Conservation (phyloP, 2,329 filamentous ascomycete species). For the Aspergillus sp. region DNA sequence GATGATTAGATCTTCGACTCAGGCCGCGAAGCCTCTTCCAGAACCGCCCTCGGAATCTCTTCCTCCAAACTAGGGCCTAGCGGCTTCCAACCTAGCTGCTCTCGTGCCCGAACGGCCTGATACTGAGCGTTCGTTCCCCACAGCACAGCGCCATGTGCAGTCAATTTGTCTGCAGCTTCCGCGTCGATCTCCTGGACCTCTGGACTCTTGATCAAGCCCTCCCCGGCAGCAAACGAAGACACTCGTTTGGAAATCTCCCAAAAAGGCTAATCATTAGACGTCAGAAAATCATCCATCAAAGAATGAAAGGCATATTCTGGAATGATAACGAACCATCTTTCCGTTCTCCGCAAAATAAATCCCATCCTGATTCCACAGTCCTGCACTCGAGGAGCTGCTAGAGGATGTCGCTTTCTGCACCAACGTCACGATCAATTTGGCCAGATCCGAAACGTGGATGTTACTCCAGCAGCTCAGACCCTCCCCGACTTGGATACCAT, state of each 20-base stretch:
- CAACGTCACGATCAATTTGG: constrained; percentile 52
- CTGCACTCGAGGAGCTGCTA: constrained; percentile 7
- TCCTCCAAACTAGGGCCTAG: constrained; percentile 7
- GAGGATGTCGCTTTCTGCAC: constrained; percentile 45
- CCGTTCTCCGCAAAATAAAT: constrained; percentile 34
- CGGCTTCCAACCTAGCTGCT: constrained; percentile 17
- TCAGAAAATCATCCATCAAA: not conserved
- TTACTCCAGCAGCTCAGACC: constrained; percentile 60
- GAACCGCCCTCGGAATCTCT: constrained; percentile 12
- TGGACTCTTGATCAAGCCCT: constrained; percentile 14
- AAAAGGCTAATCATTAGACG: constrained; percentile 11
- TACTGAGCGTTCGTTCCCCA: constrained; percentile 23
- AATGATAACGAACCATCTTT: constrained; percentile 12
- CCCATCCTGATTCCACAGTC: constrained; percentile 39
- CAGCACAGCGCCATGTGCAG: constrained; percentile 17
- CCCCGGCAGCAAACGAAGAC: constrained; percentile 8
- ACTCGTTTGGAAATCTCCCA: constrained; percentile 13
- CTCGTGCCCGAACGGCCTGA: constrained; percentile 12
- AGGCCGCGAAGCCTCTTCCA: constrained; percentile 7
- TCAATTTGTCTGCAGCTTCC: constrained; percentile 16
- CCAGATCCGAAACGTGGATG: constrained; percentile 61
- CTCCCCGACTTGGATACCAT: constrained; percentile 55
- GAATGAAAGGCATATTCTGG: not conserved
- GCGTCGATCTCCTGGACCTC: constrained; percentile 14
- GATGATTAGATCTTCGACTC: constrained; percentile 3